phyloP scores from a whole-genome alignment of 257 asterid genomes.

The Solanum ossicruentum region DNA sequence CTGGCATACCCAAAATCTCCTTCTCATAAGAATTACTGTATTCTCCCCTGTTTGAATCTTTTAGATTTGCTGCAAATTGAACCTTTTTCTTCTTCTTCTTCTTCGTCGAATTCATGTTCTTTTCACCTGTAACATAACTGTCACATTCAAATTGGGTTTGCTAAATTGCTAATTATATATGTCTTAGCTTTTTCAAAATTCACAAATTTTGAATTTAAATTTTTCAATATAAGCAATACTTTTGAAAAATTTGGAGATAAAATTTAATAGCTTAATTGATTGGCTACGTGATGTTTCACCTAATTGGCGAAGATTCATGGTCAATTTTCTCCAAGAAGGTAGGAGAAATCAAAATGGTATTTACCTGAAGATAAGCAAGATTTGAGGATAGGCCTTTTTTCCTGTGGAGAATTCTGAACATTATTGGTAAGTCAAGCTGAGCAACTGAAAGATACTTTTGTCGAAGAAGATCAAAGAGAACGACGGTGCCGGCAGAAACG shows the following conservation, averaged over 20 bases:
- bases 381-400: constrained; percentile 10
- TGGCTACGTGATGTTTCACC: too few relatives aligned
- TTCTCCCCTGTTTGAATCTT: too few relatives aligned
- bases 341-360: background rate
- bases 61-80: constrained; percentile 61
- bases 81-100: constrained; percentile 39
- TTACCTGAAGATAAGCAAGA: constrained; percentile 64
- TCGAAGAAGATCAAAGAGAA: constrained; percentile 45
- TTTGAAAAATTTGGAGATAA: too few relatives aligned
- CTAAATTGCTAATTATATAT: background rate
- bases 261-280: too few relatives aligned
- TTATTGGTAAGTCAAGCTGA: background rate
- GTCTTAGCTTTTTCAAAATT: background rate
- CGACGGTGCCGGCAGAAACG: constrained; percentile 59
- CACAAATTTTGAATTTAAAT: too few relatives aligned
- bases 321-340: background rate
- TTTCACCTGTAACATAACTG: constrained; percentile 2
- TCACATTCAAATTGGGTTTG: background rate
- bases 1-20: constrained; percentile 26
- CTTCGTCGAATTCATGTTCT: constrained; percentile 9
- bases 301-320: too few relatives aligned
- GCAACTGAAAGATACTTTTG: constrained; percentile 18
- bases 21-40: too few relatives aligned
- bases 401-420: background rate
- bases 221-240: too few relatives aligned